A percentile compares a stretch with the other conserved stretches of the same genome.
Evolutionary conservation across 176 grass and related monocot species (phyloP).

Genomic region (Rhynchospora pubera): DNA sequence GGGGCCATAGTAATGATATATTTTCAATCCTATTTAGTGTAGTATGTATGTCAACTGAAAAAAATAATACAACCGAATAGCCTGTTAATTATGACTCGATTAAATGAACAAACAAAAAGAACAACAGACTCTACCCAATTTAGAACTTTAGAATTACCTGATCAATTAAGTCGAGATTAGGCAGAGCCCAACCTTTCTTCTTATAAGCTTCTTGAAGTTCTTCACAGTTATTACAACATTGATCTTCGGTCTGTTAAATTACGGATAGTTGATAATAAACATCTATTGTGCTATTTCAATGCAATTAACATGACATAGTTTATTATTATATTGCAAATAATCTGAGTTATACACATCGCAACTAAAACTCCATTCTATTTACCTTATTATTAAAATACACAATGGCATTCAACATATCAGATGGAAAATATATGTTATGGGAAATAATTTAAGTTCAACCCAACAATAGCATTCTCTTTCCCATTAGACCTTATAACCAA

Average conservation of each 20-base stretch:
- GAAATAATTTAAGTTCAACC: not conserved
- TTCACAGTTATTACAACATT: slow-evolving; percentile 97
- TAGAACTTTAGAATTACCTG: slow-evolving; percentile 44
- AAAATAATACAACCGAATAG: not conserved
- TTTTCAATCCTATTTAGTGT: not conserved
- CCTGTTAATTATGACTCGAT: not conserved
- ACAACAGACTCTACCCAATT: not conserved
- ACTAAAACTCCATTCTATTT: not conserved
- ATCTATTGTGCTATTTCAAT: not conserved
- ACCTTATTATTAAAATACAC: not conserved
- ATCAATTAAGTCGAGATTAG: slow-evolving; percentile 81
- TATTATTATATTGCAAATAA: not conserved
- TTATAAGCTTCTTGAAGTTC: slow-evolving; percentile 93
- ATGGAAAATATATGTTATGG: not conserved
- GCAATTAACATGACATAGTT: not conserved
- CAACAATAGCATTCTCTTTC: not conserved
- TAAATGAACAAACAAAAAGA: not conserved
- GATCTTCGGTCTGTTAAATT: slow-evolving; percentile 69
- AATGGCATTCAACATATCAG: not conserved
- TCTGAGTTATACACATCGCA: not conserved
- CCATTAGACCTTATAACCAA: not conserved
- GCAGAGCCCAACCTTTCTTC: slow-evolving; percentile 91
- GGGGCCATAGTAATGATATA: not conserved
- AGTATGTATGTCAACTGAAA: not conserved
- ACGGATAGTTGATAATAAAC: slow-evolving; percentile 6